Evolutionary conservation across 805 yeast species (phyloP).

Genomic region (Kodamaea sagamina): DNA sequence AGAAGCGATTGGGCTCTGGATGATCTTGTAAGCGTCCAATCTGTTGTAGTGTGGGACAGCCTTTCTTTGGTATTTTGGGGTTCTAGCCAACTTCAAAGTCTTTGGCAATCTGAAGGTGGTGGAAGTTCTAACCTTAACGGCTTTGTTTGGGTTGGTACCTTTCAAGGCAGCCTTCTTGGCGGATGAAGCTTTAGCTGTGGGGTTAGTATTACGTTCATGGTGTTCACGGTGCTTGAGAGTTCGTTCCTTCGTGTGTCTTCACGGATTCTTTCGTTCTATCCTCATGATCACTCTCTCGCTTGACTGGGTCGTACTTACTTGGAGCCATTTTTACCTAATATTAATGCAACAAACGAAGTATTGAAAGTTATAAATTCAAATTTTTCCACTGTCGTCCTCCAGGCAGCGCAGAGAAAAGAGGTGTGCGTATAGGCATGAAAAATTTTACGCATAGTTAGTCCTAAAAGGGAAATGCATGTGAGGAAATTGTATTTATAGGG

Average conservation of each 20-base stretch:
- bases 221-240: neutral
- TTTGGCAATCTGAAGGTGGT: slow-evolving; percentile 97
- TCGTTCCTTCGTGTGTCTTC: neutral
- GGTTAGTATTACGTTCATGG: slow-evolving; percentile 10
- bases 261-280: neutral
- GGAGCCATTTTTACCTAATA: slow-evolving; percentile 27
- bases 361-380: slow-evolving; percentile 15
- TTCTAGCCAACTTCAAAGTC: slow-evolving; percentile 90
- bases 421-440: slow-evolving; percentile 6
- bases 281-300: neutral
- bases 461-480: slow-evolving; percentile 8
- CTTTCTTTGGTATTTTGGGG: slow-evolving; percentile 94
- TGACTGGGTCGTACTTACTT: slow-evolving; percentile 18
- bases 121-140: slow-evolving; percentile 89
- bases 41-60: slow-evolving; percentile 97
- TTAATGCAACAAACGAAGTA: slow-evolving; percentile 11
- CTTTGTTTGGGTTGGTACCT: slow-evolving; percentile 92
- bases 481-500: neutral
- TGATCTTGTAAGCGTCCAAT: slow-evolving; percentile 92
- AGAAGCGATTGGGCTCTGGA: slow-evolving; percentile 92
- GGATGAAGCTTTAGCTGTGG: slow-evolving; percentile 77
- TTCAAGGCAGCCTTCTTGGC: slow-evolving; percentile 99
- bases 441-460: slow-evolving; percentile 10
- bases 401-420: neutral
- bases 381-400: slow-evolving; percentile 13